Conservation (phyloP, 2,329 filamentous ascomycete species). For the Phialophora tarda region DNA sequence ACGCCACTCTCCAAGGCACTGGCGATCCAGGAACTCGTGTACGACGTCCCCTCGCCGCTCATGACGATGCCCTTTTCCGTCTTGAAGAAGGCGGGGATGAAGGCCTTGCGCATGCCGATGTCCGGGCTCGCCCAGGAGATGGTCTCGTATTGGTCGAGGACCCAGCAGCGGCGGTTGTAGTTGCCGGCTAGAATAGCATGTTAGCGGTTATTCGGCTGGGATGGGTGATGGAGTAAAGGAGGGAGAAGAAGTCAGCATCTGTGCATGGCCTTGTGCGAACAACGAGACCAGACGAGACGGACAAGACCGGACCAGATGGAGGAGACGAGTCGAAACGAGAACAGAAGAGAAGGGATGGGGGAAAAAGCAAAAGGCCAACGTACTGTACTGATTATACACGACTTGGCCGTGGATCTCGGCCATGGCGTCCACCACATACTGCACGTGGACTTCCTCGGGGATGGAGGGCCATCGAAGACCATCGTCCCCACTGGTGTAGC, state of each 20-base stretch:
- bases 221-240: background rate
- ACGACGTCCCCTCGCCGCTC: conserved; percentile 71
- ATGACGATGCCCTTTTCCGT: conserved; percentile 73
- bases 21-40: conserved; percentile 74
- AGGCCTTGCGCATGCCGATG: conserved; percentile 70
- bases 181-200: conserved; percentile 53
- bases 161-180: conserved; percentile 70
- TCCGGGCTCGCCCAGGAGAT: conserved; percentile 67
- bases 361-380: background rate
- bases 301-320: too few species aligned
- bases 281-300: background rate
- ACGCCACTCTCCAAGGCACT: conserved; percentile 50
- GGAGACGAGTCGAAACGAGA: background rate
- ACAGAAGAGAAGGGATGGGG: background rate
- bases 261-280: background rate
- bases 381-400: conserved; percentile 63
- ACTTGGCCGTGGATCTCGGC: conserved; percentile 68
- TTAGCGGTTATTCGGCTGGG: background rate
- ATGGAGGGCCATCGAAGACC: conserved; percentile 56
- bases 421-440: conserved; percentile 69
- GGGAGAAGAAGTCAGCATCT: background rate
- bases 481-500: conserved; percentile 54
- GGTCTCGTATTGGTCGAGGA: conserved; percentile 64
- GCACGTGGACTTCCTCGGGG: conserved; percentile 66
- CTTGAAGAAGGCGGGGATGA: conserved; percentile 73